Evolutionary conservation across 108 stramenopile genomes (phyloP), one percentile per base, ranked within the genome.

Genomic region (Epipyxis sp.): DNA sequence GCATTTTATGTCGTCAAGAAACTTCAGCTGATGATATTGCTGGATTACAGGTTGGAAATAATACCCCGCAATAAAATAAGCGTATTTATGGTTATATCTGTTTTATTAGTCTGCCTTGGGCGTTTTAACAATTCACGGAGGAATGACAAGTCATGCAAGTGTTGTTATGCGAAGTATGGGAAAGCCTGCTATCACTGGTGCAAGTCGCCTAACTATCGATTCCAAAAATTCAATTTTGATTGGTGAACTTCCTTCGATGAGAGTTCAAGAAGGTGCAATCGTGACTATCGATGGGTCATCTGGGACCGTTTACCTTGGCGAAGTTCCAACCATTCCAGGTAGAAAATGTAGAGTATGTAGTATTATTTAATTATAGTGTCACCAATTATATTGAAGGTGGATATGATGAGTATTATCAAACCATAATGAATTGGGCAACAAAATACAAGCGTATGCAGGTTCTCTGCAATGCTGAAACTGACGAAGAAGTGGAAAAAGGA

Each of bases 151-250:
- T 65, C 61, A 65, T 37, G 61, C 61, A 6, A 6, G 30, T 6
- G 61, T 65, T 25, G 61, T 65, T 6, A 65, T 65, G 61, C 61
- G 61, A 3, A 32, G 61, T 29, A 65, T 65, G 61, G 61, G 61
- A 3, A 65, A 65, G 25, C 10, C 13, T 37, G 61, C 61, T 32
- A 32, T 65, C 6, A 65, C 25, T 35, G 61, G 34, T 32, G 61
- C 61, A 6, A 6, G 6, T 6, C 10, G 34, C 34, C 61, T 65
- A 16, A 65, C 34, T 32, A 29, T 65, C 35, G 61, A 65, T 65
- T 6, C 6, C 6, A 29, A 65, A 32, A 25, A 3, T 32, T 6
- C 20, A 32, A 37, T 32, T 32, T 32, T 65, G 10, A 16, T 16
- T 13, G 34, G 30, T 6, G 25, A 35, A 29, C 6, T 32, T 65